phyloP scores from a whole-genome alignment of 2,329 filamentous ascomycete species.

The Calonectria crousiana region DNA sequence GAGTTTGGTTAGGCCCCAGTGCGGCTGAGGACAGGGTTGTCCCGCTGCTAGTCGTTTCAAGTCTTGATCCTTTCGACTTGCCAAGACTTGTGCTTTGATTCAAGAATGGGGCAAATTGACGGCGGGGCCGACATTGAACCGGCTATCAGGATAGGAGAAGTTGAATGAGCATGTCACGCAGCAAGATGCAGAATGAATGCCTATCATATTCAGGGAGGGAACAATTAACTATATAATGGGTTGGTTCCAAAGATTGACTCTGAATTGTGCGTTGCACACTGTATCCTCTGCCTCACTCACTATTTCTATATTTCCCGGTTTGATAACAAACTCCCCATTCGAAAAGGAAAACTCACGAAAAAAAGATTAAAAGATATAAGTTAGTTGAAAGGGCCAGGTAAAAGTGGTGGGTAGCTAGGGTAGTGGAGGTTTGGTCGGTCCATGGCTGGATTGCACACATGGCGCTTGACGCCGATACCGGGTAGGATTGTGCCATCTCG shows the following conservation, averaged over 20 bases:
- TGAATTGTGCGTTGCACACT: too few relatives aligned
- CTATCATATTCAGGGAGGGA: not conserved
- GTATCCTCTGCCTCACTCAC: too few relatives aligned
- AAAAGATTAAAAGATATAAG: not conserved
- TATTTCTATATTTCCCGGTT: too few relatives aligned
- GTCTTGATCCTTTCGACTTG: not conserved
- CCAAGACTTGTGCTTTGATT: not conserved
- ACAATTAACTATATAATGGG: too few relatives aligned
- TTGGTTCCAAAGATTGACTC: too few relatives aligned
- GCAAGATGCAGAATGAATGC: not conserved
- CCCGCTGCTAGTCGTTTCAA: not conserved
- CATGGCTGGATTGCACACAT: not conserved
- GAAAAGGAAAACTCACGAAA: not conserved
- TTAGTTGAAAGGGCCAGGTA: not conserved
- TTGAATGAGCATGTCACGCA: not conserved
- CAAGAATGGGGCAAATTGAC: not conserved
- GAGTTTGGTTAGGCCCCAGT: not conserved
- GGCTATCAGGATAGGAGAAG: not conserved
- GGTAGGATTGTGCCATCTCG: not conserved
- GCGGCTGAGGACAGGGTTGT: slow-evolving; percentile 2
- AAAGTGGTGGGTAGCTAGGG: not conserved
- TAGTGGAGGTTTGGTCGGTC: not conserved
- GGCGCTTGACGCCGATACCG: not conserved
- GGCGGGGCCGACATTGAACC: not conserved
- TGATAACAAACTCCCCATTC: too few relatives aligned